These are phyloP conservation scores for Wilhelminamyces savonicus DNA, from an alignment of 805 yeast species.

Conservation along the genomic window DNA sequence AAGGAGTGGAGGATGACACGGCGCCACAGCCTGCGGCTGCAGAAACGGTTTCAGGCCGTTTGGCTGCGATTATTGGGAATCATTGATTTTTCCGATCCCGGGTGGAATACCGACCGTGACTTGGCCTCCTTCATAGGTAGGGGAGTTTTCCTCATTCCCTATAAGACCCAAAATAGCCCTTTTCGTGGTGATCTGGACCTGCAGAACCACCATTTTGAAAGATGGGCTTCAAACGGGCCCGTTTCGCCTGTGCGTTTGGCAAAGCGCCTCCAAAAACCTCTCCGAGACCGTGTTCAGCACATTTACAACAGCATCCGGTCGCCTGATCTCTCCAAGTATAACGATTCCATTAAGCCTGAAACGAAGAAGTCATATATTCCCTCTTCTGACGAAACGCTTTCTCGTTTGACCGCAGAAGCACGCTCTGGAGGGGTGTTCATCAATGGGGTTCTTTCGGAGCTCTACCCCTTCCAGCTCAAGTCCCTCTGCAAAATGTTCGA, in stretches of 20 bases:
- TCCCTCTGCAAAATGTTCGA: conserved; percentile 57
- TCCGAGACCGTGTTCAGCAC: conserved; percentile 14
- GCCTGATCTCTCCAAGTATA: conserved; percentile 16
- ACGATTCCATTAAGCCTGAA: conserved; percentile 2
- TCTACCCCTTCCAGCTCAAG: conserved; percentile 56
- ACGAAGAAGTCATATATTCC: conserved; percentile 2
- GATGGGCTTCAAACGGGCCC: no score
- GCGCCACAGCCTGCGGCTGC: conserved; percentile 21
- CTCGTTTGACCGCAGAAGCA: conserved; percentile 3
- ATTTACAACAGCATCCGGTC: conserved; percentile 31
- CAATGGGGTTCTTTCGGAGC: conserved; percentile 41
- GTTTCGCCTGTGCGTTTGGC: no score
- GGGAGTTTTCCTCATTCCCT: no score
- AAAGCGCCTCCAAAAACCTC: no score
- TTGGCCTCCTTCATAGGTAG: no score
- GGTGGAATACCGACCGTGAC: conserved; percentile 29
- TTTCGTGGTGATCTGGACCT: no score
- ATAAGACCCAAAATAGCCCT: no score
- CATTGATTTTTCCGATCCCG: conserved; percentile 34
- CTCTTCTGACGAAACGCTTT: conserved; percentile 13
- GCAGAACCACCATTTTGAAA: no score
- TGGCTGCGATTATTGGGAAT: conserved; percentile 32
- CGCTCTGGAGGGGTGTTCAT: not conserved
- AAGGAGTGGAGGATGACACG: conserved; percentile 27
- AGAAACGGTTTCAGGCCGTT: conserved; percentile 17